A percentile compares a stretch with the other conserved stretches of the same genome.
Conservation (phyloP, 441 rosid genomes). For the Macaranga tanarius region DNA sequence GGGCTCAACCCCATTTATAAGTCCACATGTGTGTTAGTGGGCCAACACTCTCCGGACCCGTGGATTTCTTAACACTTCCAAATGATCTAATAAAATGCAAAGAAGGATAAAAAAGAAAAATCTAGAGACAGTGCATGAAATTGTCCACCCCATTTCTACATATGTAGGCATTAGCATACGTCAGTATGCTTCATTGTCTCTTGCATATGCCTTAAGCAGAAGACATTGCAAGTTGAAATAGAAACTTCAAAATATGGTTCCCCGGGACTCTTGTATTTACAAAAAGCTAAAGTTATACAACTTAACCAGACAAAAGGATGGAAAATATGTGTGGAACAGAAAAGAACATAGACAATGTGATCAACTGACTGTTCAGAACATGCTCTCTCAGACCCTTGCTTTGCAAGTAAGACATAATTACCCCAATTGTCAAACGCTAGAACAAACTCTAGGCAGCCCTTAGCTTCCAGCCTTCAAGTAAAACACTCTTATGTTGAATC, state of each 20-base stretch:
- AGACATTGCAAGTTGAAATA: not conserved
- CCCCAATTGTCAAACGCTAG: not conserved
- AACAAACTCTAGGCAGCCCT: not conserved
- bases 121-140: too few species aligned
- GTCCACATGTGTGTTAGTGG: too few species aligned
- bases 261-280: not conserved
- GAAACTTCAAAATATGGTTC: not conserved
- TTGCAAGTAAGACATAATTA: not conserved
- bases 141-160: not conserved
- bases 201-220: not conserved
- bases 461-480: not conserved
- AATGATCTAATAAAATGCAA: too few species aligned
- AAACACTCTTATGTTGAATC: not conserved
- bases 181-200: not conserved
- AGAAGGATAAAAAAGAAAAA: too few species aligned
- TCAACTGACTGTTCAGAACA: not conserved
- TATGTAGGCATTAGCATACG: not conserved
- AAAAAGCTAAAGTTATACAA: not conserved
- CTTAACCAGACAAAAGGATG: not conserved
- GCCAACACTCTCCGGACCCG: too few species aligned
- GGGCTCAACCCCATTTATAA: too few species aligned
- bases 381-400: not conserved
- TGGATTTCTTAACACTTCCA: too few species aligned
- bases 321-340: not conserved
- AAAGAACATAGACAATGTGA: not conserved